phyloP scores from a whole-genome alignment of 1,284 basidiomycete species.

The Cryptococcus sp. region DNA sequence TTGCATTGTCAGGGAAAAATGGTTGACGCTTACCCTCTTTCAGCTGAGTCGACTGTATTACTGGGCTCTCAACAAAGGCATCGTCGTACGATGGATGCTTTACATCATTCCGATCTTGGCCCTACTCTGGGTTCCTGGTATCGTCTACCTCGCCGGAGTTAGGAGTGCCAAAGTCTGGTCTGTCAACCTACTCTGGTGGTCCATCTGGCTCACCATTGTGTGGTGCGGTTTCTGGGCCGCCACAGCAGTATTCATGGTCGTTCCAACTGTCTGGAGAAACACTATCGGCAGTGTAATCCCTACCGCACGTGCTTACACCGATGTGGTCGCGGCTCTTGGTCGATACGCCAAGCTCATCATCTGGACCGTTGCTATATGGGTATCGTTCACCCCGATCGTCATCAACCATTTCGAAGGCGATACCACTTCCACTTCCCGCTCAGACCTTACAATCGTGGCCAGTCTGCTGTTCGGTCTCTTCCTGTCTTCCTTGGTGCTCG shows the following conservation, averaged over 20 bases:
- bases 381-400: conserved; percentile 70
- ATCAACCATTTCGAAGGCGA: conserved; percentile 40
- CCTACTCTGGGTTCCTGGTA: conserved; percentile 71
- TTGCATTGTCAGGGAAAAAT: background rate
- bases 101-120: conserved; percentile 74
- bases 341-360: conserved; percentile 63
- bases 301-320: conserved; percentile 69
- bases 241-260: conserved; percentile 65
- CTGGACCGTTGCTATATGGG: conserved; percentile 70
- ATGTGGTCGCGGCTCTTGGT: conserved; percentile 69
- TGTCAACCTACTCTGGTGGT: conserved; percentile 71
- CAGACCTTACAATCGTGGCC: conserved; percentile 54
- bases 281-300: conserved; percentile 75
- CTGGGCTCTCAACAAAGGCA: conserved; percentile 73
- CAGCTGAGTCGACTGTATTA: conserved; percentile 60
- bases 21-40: background rate
- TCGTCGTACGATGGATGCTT: conserved; percentile 76
- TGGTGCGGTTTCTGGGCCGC: conserved; percentile 87
- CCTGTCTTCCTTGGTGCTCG: conserved; percentile 70
- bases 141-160: conserved; percentile 67
- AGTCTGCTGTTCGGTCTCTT: conserved; percentile 75
- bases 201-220: conserved; percentile 75
- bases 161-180: conserved; percentile 59
- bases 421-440: conserved; percentile 31
- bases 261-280: conserved; percentile 62